Evolutionary conservation across 352 stramenopile species (phyloP), one percentile per base, ranked within the genome.

Genomic region (Thalassiosira delicatula): DNA sequence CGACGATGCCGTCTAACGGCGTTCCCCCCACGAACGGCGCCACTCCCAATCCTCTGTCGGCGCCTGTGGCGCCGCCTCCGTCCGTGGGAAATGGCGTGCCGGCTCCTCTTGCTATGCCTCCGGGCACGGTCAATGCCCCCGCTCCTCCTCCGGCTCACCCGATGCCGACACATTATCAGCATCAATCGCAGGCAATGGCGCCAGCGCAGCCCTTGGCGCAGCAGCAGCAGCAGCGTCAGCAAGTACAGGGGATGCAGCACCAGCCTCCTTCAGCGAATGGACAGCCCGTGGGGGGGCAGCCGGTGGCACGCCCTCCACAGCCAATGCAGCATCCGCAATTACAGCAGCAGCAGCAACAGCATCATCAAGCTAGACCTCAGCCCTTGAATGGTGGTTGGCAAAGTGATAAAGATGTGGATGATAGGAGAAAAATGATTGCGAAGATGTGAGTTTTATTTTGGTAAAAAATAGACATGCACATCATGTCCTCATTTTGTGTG

Each of bases 361-460:
- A 73, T 44, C 60, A 73, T 19, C 71, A 73, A 42, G 51, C 30
- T n/a, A n/a, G n/a, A n/a, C n/a, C n/a, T n/a, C n/a, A n/a, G n/a
- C n/a, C n/a, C n/a, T 68, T 92, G 29, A 92, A 92, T 84, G 88
- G 90, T 35, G 88, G 88, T 81, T 94, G 90, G 90, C 90, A 94
- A 68, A 92, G 79, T 76, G 86, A 93, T 78, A 81, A 84, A 29
- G 88, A 94, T 79, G 93, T 90, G 77, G 77, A 83, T 29, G 83
- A 92, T 84, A 74, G 90, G 49, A 73, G 89, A 62, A 84, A 93
- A 81, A 94, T 94, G 90, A 94, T 94, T 83, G 87, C 93, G 60
- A 83, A 93, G 49, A 94, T 94, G 88, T 94, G 89, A 90, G 90
- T 42, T 42, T 12, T 12, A 42, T 42, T 42, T 42, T 42, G 5